Conservation (phyloP, 148 eudicot species). For the Nyssa sinensis region DNA sequence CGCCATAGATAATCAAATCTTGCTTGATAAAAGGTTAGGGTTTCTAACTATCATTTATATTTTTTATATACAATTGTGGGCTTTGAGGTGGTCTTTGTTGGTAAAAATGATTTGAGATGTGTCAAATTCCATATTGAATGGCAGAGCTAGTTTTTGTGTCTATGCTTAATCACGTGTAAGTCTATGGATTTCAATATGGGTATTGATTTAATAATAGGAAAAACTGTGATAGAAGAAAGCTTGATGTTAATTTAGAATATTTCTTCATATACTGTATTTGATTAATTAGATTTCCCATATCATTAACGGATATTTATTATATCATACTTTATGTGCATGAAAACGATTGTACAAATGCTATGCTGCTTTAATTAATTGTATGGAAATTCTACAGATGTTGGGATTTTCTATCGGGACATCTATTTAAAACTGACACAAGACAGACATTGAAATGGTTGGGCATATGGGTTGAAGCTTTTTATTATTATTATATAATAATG, state of each 20-base stretch:
- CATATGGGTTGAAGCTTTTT: too few relatives aligned
- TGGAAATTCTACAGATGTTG: neutral
- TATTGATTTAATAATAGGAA: neutral
- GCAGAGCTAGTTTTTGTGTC: neutral
- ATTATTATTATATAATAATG: too few relatives aligned
- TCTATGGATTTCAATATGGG: neutral
- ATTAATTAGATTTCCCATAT: neutral
- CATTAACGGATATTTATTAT: neutral
- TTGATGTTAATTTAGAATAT: neutral
- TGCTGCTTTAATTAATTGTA: neutral
- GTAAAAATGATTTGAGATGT: conserved; percentile 1
- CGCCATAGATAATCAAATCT: too few relatives aligned
- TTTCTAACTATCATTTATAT: too few relatives aligned
- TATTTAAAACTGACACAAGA: too few relatives aligned
- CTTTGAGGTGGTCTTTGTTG: neutral
- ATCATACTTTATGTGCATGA: neutral
- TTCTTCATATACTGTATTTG: neutral
- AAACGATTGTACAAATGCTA: neutral
- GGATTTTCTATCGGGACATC: neutral
- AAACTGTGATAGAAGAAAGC: conserved; percentile 3
- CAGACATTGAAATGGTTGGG: too few relatives aligned
- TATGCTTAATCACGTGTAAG: conserved; percentile 6
- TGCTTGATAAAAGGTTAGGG: too few relatives aligned
- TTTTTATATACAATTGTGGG: too few relatives aligned
- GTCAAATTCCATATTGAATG: conserved; percentile 4